Conservation (phyloP, 2,329 filamentous ascomycete genomes). For the Pezicula carpinea region DNA sequence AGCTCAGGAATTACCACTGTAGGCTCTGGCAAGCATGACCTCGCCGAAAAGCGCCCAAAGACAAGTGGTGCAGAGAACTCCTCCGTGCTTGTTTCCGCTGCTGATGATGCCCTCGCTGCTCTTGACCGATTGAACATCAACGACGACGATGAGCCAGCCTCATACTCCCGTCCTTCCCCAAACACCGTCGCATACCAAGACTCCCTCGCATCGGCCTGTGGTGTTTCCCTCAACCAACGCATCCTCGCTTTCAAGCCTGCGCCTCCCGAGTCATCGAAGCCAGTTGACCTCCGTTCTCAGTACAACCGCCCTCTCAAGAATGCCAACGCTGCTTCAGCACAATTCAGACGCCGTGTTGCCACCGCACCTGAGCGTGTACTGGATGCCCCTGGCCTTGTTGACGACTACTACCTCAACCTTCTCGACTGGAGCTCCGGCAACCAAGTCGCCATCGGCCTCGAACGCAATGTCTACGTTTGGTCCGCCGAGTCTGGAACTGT, state of each 20-base stretch:
- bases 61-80: slow-evolving; percentile 68
- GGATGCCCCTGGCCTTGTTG: slow-evolving; percentile 90
- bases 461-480: slow-evolving; percentile 98
- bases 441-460: slow-evolving; percentile 95
- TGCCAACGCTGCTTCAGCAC: slow-evolving; percentile 66
- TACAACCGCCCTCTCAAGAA: slow-evolving; percentile 95
- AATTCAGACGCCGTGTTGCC: slow-evolving; percentile 86
- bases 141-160: slow-evolving; percentile 63
- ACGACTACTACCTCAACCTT: slow-evolving; percentile 98
- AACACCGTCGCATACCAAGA: slow-evolving; percentile 90
- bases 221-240: slow-evolving; percentile 86
- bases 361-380: slow-evolving; percentile 94
- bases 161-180: slow-evolving; percentile 74
- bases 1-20: slow-evolving; percentile 83
- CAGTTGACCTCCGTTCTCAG: slow-evolving; percentile 93
- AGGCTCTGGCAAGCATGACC: slow-evolving; percentile 78
- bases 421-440: slow-evolving; percentile 98
- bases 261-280: slow-evolving; percentile 95
- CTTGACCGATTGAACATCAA: slow-evolving; percentile 73
- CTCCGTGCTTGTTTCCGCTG: slow-evolving; percentile 62
- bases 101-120: slow-evolving; percentile 73
- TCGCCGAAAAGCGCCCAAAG: slow-evolving; percentile 67
- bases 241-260: slow-evolving; percentile 98
- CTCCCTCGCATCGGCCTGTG: slow-evolving; percentile 84
- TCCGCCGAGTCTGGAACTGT: slow-evolving; percentile 91